Percentiles rank a stretch among this genome's conserved stretches.
Evolutionary conservation across 2,329 filamentous ascomycete genomes (phyloP).

Genomic region (Aspergillus aculeatinus): DNA sequence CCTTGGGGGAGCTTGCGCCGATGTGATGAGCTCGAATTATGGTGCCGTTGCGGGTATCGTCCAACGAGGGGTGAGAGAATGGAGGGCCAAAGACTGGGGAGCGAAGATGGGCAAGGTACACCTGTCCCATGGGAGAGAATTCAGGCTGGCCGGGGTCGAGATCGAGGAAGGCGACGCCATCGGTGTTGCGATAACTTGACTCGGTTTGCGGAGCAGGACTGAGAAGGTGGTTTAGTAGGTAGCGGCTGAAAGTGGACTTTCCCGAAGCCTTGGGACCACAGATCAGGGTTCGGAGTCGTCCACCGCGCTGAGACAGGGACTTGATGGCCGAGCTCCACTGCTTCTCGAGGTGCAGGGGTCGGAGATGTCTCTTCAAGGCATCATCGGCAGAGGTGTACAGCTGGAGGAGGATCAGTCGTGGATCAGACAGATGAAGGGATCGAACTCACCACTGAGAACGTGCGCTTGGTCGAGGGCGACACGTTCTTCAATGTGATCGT

Average conservation of each 20-base stretch:
- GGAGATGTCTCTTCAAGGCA: constrained; percentile 40
- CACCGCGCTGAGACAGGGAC: constrained; percentile 43
- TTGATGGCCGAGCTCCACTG: constrained; percentile 48
- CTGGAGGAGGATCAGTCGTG: constrained; percentile 24
- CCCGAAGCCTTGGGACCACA: constrained; percentile 58
- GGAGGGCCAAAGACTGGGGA: constrained; percentile 56
- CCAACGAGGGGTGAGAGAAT: constrained; percentile 51
- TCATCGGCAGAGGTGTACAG: constrained; percentile 45
- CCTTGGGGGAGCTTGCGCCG: constrained; percentile 53
- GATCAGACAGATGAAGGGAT: background rate
- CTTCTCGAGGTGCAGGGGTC: constrained; percentile 44
- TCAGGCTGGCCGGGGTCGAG: constrained; percentile 61
- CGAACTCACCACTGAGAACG: constrained; percentile 42
- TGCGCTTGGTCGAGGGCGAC: constrained; percentile 30
- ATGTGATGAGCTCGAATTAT: constrained; percentile 55
- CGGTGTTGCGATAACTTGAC: constrained; percentile 29
- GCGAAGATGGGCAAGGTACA: constrained; percentile 56
- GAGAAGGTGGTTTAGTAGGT: constrained; percentile 57
- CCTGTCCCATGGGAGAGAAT: constrained; percentile 58
- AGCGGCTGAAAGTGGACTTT: constrained; percentile 60
- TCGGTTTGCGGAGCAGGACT: constrained; percentile 38
- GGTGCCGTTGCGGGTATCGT: constrained; percentile 35
- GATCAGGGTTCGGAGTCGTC: constrained; percentile 46
- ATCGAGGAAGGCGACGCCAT: constrained; percentile 56
- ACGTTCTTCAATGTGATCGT: constrained; percentile 30